Evolutionary conservation across 2,329 filamentous ascomycete genomes (phyloP), one percentile per base, ranked within the genome.

Genomic region (Rosellinia necatrix): DNA sequence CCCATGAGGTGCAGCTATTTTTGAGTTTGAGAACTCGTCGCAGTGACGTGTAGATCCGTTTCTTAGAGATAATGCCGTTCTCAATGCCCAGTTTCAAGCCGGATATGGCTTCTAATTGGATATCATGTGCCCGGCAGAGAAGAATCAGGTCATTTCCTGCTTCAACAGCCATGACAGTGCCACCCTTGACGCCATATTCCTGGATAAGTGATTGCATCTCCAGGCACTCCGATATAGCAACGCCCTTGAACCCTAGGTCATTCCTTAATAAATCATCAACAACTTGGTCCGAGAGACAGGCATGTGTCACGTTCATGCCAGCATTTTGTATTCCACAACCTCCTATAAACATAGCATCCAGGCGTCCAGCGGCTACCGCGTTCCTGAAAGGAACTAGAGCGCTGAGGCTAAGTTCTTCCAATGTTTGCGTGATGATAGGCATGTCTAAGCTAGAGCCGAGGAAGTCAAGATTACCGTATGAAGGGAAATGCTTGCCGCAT

Each of bases 171-270:
- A 97, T 97, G 65, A 97, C 91, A 0, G 93, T 96, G 10, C 94
- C 94, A 35, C 94, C 93, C 64, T 93, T 92, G 15, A 99, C 92
- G n/a, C 93, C 93, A 46, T 97, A 94, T 66, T 97, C 96, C 69
- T 96, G 91, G 62, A 91, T 94, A 7, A 97, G 81, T 0, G 92
- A 92, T 68, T 97, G 92, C 93, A 97, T 97, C 71, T 97, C 93
- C 6, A 97, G 76, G 64, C 93, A 97, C 70, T 97, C 93, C 0
- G 92, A 97, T 46, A 97, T 91, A 21, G 94, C 92, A 2, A 97
- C 92, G 1, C 93, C 93, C 46, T 91, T 84, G 66, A 97, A 97
- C 2, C 89, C 89, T 21, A 97, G 82, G 63, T 97, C 92, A 57
- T 89, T 88, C n/a, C 93, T 84, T 3, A 97, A 78, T 19, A 97